Conservation (phyloP, 805 yeast genomes). For the Cyberlindnera xishuangbannaensis region DNA sequence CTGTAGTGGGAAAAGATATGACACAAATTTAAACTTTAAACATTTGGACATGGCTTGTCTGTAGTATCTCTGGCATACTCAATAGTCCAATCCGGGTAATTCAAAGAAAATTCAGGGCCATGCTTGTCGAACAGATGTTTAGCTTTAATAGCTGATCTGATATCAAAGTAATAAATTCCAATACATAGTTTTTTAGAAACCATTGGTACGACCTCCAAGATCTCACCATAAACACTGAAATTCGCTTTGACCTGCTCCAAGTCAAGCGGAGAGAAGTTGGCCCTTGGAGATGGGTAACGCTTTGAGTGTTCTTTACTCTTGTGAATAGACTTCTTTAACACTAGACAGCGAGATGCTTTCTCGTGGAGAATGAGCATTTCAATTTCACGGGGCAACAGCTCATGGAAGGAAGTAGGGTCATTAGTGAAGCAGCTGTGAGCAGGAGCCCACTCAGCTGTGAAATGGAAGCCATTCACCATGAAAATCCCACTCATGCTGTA, state of each 20-base stretch:
- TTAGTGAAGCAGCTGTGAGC: too few relatives aligned
- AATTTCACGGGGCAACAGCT: slow-evolving; percentile 1
- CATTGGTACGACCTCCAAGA: slow-evolving; percentile 60
- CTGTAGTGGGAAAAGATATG: too few relatives aligned
- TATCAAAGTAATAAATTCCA: slow-evolving; percentile 53
- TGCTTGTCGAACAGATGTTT: slow-evolving; percentile 39
- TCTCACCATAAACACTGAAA: slow-evolving; percentile 50
- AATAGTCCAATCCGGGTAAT: slow-evolving; percentile 55
- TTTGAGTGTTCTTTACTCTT: not conserved
- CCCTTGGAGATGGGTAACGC: slow-evolving; percentile 23
- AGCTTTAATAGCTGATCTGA: slow-evolving; percentile 54
- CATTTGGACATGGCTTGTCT: slow-evolving; percentile 42
- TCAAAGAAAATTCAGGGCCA: slow-evolving; percentile 31
- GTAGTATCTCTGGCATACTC: slow-evolving; percentile 66
- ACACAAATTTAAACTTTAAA: too few relatives aligned
- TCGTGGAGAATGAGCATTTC: slow-evolving; percentile 14
- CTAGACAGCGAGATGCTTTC: slow-evolving; percentile 53
- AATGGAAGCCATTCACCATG: slow-evolving; percentile 49
- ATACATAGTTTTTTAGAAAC: slow-evolving; percentile 60
- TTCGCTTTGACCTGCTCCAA: slow-evolving; percentile 40
- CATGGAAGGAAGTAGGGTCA: too few relatives aligned
- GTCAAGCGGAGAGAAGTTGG: slow-evolving; percentile 41
- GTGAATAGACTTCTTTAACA: slow-evolving; percentile 31
- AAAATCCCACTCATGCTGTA: slow-evolving; percentile 50
- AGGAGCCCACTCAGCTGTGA: slow-evolving; percentile 41